Conservation (phyloP, 2,329 filamentous ascomycete genomes). For the Cadophora sp. region DNA sequence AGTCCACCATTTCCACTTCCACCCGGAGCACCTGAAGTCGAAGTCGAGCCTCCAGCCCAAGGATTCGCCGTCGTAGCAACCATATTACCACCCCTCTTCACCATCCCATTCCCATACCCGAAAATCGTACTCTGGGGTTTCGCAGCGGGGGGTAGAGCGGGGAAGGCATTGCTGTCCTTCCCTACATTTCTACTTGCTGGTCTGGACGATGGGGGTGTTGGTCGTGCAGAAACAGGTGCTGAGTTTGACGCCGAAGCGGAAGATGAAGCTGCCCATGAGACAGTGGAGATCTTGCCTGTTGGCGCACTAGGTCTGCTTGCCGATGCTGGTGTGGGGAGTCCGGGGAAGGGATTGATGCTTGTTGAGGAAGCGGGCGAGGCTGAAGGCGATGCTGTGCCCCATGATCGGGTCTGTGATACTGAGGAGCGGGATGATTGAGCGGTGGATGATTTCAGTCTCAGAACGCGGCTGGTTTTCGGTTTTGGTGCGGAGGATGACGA, state of each 20-base stretch:
- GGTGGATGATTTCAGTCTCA: slow-evolving; percentile 74
- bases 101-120: slow-evolving; percentile 61
- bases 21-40: slow-evolving; percentile 36
- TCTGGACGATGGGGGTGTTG: slow-evolving; percentile 28
- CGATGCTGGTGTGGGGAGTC: slow-evolving; percentile 45
- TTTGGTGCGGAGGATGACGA: slow-evolving; percentile 36
- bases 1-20: slow-evolving; percentile 45
- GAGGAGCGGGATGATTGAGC: slow-evolving; percentile 69
- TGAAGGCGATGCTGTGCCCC: slow-evolving; percentile 51
- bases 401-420: slow-evolving; percentile 62
- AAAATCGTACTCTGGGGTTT: slow-evolving; percentile 70
- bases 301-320: slow-evolving; percentile 31
- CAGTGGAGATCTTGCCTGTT: slow-evolving; percentile 41
- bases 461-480: slow-evolving; percentile 60
- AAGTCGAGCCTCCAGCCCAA: slow-evolving; percentile 37
- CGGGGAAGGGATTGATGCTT: slow-evolving; percentile 52
- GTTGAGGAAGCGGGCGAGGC: slow-evolving; percentile 45
- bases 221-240: slow-evolving; percentile 36
- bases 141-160: slow-evolving; percentile 78
- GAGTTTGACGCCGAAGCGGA: slow-evolving; percentile 46
- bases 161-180: slow-evolving; percentile 70
- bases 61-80: slow-evolving; percentile 27
- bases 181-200: slow-evolving; percentile 30
- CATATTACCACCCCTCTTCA: slow-evolving; percentile 55
- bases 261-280: slow-evolving; percentile 44